A percentile compares a stretch with the other conserved stretches of the same genome.
phyloP scores from a whole-genome alignment of 108 stramenopile species.

The Schizochytrium sp. region DNA sequence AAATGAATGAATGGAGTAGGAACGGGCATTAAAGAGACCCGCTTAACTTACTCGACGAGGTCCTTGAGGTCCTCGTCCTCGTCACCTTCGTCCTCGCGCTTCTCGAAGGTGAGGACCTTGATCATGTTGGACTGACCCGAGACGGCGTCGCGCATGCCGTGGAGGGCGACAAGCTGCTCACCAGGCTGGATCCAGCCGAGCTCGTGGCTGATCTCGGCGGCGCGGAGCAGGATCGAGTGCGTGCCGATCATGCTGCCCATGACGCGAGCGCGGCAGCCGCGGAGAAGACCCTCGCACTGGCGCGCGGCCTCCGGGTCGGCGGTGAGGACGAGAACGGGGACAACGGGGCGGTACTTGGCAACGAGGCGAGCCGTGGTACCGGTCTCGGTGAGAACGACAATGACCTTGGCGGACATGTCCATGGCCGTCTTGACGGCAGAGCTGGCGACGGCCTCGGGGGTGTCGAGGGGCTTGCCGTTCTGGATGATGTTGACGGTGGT shows the following conservation, averaged over 20 bases:
- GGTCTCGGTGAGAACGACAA: constrained; percentile 83
- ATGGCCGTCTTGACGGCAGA: constrained; percentile 93
- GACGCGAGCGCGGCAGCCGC: constrained; percentile 60
- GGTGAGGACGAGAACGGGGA: constrained; percentile 75
- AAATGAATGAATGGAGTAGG: too few species aligned
- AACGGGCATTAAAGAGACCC: too few species aligned
- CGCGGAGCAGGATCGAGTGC: constrained; percentile 64
- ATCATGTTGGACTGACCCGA: constrained; percentile 47
- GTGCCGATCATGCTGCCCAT: constrained; percentile 58
- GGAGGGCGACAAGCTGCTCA: constrained; percentile 78
- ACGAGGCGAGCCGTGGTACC: constrained; percentile 84
- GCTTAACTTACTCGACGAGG: not conserved
- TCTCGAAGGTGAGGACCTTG: constrained; percentile 34
- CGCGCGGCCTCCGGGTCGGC: constrained; percentile 64
- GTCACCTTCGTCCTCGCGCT: not conserved
- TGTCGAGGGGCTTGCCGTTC: not conserved
- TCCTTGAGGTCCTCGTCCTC: constrained; percentile 17
- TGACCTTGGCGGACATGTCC: constrained; percentile 78
- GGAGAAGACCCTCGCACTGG: constrained; percentile 65
- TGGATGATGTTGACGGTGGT: constrained; percentile 7
- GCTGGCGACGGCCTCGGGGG: constrained; percentile 77
- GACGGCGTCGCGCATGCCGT: constrained; percentile 50
- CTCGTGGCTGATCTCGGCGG: constrained; percentile 55
- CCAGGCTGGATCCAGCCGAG: constrained; percentile 64
- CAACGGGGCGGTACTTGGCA: constrained; percentile 87